These are phyloP conservation scores for Phytopythium vexans DNA, from an alignment of 352 stramenopile species.

Conservation along the genomic window DNA sequence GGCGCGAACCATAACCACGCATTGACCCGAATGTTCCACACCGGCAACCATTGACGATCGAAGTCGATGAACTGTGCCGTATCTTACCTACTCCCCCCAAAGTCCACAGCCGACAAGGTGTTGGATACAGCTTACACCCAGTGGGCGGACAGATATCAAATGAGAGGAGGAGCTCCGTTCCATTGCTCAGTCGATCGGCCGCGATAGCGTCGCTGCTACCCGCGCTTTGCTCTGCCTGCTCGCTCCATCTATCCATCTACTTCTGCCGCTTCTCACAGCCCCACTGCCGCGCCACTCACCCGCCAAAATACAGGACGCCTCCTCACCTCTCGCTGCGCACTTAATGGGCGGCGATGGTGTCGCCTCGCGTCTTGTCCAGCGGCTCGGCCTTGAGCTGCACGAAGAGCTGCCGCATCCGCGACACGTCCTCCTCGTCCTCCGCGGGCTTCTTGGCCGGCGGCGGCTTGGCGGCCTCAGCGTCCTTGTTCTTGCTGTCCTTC, in stretches of 20 bases:
- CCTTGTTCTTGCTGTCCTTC: slow-evolving; percentile 43
- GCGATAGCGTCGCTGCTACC: too few species aligned
- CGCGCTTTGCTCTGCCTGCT: too few species aligned
- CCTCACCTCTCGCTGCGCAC: slow-evolving; percentile 1
- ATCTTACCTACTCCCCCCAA: not conserved
- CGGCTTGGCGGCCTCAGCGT: slow-evolving; percentile 33
- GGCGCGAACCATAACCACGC: not conserved
- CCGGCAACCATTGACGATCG: slow-evolving; percentile 7
- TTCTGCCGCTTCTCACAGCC: too few species aligned
- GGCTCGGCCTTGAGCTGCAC: slow-evolving; percentile 93
- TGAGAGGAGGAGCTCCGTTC: too few species aligned
- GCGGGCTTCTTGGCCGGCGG: slow-evolving; percentile 51
- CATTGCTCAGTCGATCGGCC: too few species aligned
- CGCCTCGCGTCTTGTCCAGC: slow-evolving; percentile 73
- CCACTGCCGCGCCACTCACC: too few species aligned
- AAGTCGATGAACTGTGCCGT: slow-evolving; percentile 3
- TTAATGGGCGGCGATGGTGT: slow-evolving; percentile 44
- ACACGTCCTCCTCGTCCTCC: slow-evolving; percentile 82
- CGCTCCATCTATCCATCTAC: too few species aligned
- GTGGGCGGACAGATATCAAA: too few species aligned
- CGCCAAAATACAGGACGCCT: not conserved
- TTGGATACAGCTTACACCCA: too few species aligned
- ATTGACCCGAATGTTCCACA: not conserved
- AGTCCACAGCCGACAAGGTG: too few species aligned
- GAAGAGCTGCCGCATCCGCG: slow-evolving; percentile 92